These are phyloP conservation scores for Cutaneotrichosporon spelunceum DNA, from an alignment of 1,284 basidiomycete genomes.

Conservation along the genomic window DNA sequence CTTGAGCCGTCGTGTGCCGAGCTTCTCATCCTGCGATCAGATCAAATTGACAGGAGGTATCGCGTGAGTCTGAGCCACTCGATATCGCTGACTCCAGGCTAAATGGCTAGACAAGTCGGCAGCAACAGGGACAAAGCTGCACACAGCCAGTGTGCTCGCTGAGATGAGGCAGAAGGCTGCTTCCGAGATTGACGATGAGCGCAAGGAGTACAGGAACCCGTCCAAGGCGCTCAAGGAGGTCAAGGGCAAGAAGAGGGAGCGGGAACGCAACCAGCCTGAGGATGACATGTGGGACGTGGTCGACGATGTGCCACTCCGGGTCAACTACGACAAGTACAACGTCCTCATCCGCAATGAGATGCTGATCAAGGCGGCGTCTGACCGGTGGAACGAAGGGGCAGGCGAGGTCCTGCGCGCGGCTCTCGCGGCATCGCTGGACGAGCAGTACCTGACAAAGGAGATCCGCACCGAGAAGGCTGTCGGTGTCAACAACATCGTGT, in stretches of 20 bases:
- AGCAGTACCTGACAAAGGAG: conserved; percentile 53
- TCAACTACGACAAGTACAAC: conserved; percentile 85
- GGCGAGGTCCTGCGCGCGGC: conserved; percentile 67
- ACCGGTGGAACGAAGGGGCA: conserved; percentile 72
- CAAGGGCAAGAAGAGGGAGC: conserved; percentile 20
- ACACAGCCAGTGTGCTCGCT: conserved; percentile 48
- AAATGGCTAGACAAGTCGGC: conserved; percentile 27
- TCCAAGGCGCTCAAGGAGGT: conserved; percentile 28
- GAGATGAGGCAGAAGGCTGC: conserved; percentile 25
- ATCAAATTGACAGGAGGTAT: conserved; percentile 34
- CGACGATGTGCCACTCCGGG: conserved; percentile 41
- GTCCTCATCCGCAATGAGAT: conserved; percentile 83
- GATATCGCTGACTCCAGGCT: conserved; percentile 20
- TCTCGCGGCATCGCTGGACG: conserved; percentile 65
- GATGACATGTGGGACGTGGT: conserved; percentile 16
- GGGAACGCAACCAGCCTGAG: conserved; percentile 15
- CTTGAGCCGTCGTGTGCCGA: conserved; percentile 35
- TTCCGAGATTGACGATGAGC: conserved; percentile 25
- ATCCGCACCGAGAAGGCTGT: conserved; percentile 32
- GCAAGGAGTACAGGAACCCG: conserved; percentile 37
- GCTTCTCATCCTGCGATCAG: conserved; percentile 33
- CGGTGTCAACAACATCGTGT: conserved; percentile 36
- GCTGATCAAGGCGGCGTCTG: conserved; percentile 67
- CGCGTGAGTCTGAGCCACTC: conserved; percentile 20
- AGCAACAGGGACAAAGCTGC: conserved; percentile 39